Conservation (phyloP, 129 eudicot genomes). For the Escallonia rubra region DNA sequence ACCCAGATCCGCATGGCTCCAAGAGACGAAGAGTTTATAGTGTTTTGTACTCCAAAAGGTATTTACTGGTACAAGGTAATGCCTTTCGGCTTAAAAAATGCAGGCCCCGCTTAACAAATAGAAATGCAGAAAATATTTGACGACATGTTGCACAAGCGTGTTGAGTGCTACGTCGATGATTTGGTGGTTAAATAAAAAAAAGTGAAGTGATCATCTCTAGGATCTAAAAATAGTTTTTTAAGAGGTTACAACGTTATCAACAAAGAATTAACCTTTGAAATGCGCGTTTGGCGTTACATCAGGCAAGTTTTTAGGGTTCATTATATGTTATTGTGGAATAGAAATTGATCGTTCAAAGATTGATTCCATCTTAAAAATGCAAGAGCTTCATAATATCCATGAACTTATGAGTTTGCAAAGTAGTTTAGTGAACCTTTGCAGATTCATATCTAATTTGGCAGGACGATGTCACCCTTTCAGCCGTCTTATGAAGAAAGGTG, state of each 20-base stretch:
- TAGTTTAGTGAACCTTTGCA: neutral
- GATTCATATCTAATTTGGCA: conserved; percentile 6
- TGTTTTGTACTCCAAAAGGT: neutral
- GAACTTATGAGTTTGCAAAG: conserved; percentile 5
- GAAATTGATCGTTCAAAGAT: conserved; percentile 3
- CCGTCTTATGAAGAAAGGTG: no score
- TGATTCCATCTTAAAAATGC: conserved; percentile 6
- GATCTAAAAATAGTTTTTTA: conserved; percentile 1
- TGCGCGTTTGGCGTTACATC: conserved; percentile 10
- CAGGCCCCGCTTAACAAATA: neutral
- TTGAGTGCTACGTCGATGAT: no score
- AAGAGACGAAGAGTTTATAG: no score
- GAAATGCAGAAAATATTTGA: conserved; percentile 1
- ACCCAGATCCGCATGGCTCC: no score
- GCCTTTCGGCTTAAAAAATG: no score
- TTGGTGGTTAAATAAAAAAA: neutral
- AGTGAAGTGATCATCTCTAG: conserved; percentile 1
- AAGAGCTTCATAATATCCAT: neutral
- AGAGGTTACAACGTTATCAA: conserved; percentile 2
- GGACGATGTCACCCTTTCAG: neutral
- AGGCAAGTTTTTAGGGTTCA: conserved; percentile 4
- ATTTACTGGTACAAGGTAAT: neutral
- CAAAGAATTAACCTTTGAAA: neutral
- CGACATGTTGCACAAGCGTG: neutral
- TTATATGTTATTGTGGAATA: neutral